These are phyloP conservation scores for Aspergillus ochraceoroseus DNA, from an alignment of 2,329 filamentous ascomycete species.

Conservation along the genomic window DNA sequence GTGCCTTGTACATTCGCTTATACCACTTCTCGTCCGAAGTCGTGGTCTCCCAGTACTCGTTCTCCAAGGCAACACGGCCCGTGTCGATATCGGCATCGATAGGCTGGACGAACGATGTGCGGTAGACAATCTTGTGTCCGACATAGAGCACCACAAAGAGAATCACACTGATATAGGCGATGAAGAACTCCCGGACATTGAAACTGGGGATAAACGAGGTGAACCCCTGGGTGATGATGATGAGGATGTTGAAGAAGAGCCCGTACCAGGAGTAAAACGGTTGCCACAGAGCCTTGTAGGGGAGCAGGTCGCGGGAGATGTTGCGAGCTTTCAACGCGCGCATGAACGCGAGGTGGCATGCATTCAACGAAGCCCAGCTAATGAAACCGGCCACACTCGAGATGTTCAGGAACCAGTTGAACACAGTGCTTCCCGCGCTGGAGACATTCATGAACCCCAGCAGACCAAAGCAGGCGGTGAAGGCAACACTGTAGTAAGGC, in stretches of 20 bases:
- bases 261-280: slow-evolving; percentile 63
- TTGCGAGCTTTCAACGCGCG: slow-evolving; percentile 54
- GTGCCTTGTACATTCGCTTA: slow-evolving; percentile 12
- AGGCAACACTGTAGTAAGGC: slow-evolving; percentile 43
- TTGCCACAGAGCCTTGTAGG: slow-evolving; percentile 59
- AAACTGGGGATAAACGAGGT: slow-evolving; percentile 60
- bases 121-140: slow-evolving; percentile 53
- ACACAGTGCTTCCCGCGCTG: slow-evolving; percentile 56
- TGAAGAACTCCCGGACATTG: slow-evolving; percentile 58
- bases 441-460: slow-evolving; percentile 67
- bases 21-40: slow-evolving; percentile 18
- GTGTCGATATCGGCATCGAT: slow-evolving; percentile 44
- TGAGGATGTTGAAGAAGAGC: slow-evolving; percentile 60
- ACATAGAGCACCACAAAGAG: slow-evolving; percentile 57
- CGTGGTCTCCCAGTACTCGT: slow-evolving; percentile 30
- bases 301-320: slow-evolving; percentile 54
- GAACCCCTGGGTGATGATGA: slow-evolving; percentile 65
- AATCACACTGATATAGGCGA: slow-evolving; percentile 60
- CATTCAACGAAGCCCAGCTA: slow-evolving; percentile 36
- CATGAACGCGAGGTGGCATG: slow-evolving; percentile 63
- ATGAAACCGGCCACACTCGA: slow-evolving; percentile 36
- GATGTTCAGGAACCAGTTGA: slow-evolving; percentile 43
- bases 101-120: slow-evolving; percentile 37
- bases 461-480: slow-evolving; percentile 53
- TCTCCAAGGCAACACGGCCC: slow-evolving; percentile 35